Evolutionary conservation across 257 asterid species (phyloP), one percentile per base, ranked within the genome.

Genomic region (Lithospermum erythrorhizon): DNA sequence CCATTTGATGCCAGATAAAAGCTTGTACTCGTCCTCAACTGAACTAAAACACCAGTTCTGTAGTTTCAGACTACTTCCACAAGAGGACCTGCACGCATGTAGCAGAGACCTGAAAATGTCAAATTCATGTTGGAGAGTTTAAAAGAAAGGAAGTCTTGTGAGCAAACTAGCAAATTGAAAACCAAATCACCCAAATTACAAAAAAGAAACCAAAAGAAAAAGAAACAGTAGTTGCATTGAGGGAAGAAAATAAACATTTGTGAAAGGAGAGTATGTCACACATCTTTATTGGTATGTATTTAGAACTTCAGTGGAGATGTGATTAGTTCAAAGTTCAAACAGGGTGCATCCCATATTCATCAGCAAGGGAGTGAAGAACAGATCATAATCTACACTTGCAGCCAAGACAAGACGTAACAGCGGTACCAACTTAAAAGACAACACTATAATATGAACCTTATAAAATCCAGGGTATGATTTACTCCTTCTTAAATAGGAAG

Each of bases 41-140:
- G 82, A 67, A 2, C 76, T 57, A 65, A 70, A 22, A 61, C 82
- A 72, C 85, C 85, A 79, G 57, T 72, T 79, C 68, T 79, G 85
- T 67, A 73, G 56, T 53, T 76, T 76, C 21, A 79, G 67, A 70
- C 82, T 70, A 21, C 85, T n/a, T n/a, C 85, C 2, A 79, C 80
- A 0, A 79, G 72, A 61, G 78, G 76, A 15, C 85, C 85, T 9
- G 85, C 76, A 6, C 85, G 75, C 62, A 82, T 79, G 80, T 72
- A 53, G 2, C 20, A 32, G 4, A 57, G 27, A 63, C 32, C 4
- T 41, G n/a, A 57, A 58, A 63, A 52, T 14, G 56, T 56, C 55
- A 55, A 14, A 65, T 49, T 64, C 47, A 60, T 32, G 32, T 27
- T 41, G 21, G 15, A 55, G 13, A 21, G 17, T 32, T 27, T 24